Conservation (phyloP, 352 stramenopile species). For the Paralagenidium karlingii region DNA sequence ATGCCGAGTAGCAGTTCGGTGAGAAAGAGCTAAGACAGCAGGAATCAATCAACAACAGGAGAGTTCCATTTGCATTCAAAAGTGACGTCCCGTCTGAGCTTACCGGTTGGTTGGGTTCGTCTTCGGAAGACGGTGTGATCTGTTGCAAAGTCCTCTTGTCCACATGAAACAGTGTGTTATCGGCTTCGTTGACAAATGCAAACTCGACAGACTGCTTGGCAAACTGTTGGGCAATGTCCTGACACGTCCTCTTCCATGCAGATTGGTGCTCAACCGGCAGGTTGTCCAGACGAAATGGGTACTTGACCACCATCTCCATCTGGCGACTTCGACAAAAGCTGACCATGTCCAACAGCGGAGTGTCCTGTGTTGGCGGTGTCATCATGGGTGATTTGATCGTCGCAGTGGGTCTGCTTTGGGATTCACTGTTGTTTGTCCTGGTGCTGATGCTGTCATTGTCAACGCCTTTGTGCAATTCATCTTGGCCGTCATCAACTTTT, state of each 20-base stretch:
- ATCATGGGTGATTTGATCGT: constrained; percentile 1
- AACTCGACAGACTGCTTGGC: constrained; percentile 20
- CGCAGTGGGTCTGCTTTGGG: not conserved
- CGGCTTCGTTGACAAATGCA: constrained; percentile 25
- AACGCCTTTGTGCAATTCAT: too few species aligned
- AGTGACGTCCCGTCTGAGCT: too few species aligned
- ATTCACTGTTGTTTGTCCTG: not conserved
- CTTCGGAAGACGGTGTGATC: constrained; percentile 12
- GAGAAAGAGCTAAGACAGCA: too few species aligned
- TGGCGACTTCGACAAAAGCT: constrained; percentile 23
- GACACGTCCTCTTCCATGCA: constrained; percentile 13
- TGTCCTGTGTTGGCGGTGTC: not conserved
- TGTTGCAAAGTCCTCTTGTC: constrained; percentile 2
- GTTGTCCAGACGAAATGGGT: constrained; percentile 17
- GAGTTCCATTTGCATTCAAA: too few species aligned
- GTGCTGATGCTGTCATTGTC: too few species aligned
- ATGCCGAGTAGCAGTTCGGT: constrained; percentile 19
- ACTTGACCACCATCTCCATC: constrained; percentile 29
- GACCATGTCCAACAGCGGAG: constrained; percentile 5
- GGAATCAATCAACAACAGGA: too few species aligned
- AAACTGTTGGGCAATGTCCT: constrained; percentile 18
- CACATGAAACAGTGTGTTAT: constrained; percentile 6
- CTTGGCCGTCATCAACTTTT: too few species aligned
- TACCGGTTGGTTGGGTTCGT: constrained; percentile 8
- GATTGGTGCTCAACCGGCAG: constrained; percentile 7